Conservation (phyloP, 2,329 filamentous ascomycete species). For the Cryphonectria carpinicola region DNA sequence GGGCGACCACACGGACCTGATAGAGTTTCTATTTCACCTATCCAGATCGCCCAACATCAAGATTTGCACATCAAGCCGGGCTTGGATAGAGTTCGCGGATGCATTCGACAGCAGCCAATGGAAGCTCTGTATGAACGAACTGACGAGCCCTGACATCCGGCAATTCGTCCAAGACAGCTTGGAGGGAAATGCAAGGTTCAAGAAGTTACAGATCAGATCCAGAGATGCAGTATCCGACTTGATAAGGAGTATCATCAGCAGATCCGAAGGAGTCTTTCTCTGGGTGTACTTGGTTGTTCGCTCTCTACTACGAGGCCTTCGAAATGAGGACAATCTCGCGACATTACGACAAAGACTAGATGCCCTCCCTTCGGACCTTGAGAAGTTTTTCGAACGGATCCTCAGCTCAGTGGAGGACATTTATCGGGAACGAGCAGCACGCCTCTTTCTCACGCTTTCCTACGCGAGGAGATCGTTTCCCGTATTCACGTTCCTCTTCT, state of each 20-base stretch:
- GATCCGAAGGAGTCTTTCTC: slow-evolving; percentile 28
- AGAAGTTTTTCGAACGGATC: slow-evolving; percentile 14
- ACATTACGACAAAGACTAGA: slow-evolving; percentile 6
- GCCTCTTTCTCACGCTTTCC: slow-evolving; percentile 13
- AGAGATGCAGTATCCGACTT: not conserved
- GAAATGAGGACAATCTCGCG: slow-evolving; percentile 7
- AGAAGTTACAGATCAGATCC: not conserved
- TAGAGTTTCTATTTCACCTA: not conserved
- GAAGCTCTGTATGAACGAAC: slow-evolving; percentile 27
- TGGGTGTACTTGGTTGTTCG: slow-evolving; percentile 28
- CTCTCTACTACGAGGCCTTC: slow-evolving; percentile 4
- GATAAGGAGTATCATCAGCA: slow-evolving; percentile 8
- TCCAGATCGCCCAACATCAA: slow-evolving; percentile 17
- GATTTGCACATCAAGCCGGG: slow-evolving; percentile 28
- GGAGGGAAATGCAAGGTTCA: not conserved
- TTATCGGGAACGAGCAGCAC: not conserved
- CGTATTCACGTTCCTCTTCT: slow-evolving; percentile 7
- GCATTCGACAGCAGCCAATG: slow-evolving; percentile 8
- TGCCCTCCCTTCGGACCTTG: not conserved
- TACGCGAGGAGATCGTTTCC: slow-evolving; percentile 9
- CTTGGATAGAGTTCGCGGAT: slow-evolving; percentile 24
- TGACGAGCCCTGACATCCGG: slow-evolving; percentile 26
- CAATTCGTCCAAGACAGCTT: slow-evolving; percentile 13
- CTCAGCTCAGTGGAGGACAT: slow-evolving; percentile 19
- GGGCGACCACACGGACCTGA: slow-evolving; percentile 26